Evolutionary conservation across 805 yeast species (phyloP).

Genomic region (Cyberlindnera samutprakarnensis): DNA sequence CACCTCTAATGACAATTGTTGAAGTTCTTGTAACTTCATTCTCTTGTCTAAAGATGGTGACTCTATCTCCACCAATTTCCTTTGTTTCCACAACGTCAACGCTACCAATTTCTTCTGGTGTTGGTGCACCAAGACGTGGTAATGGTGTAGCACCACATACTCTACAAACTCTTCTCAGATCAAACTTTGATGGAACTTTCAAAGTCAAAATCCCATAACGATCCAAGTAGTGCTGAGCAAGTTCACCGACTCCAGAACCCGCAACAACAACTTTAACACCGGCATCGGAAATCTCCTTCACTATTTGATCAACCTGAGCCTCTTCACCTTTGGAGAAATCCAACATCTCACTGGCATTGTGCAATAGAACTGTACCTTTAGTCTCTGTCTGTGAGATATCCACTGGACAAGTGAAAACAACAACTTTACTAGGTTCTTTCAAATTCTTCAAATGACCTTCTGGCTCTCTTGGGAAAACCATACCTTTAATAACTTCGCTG

Average conservation of each 20-base stretch:
- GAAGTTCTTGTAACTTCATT: slow-evolving; percentile 65
- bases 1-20: slow-evolving; percentile 91
- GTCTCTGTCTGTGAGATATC: slow-evolving; percentile 97
- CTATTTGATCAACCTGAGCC: slow-evolving; percentile 78
- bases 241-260: slow-evolving; percentile 90
- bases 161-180: slow-evolving; percentile 85
- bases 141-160: slow-evolving; percentile 97
- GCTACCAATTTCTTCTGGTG: slow-evolving; percentile 87
- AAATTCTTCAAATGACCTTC: slow-evolving; percentile 79
- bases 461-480: slow-evolving; percentile 98
- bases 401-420: slow-evolving; percentile 86
- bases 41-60: slow-evolving; percentile 84
- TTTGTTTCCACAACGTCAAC: slow-evolving; percentile 83
- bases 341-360: slow-evolving; percentile 94
- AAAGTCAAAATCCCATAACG: slow-evolving; percentile 78
- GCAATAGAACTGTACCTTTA: slow-evolving; percentile 92
- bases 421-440: slow-evolving; percentile 66
- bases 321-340: slow-evolving; percentile 96
- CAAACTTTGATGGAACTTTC: slow-evolving; percentile 90
- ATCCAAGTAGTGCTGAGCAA: slow-evolving; percentile 88
- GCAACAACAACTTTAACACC: slow-evolving; percentile 88
- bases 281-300: slow-evolving; percentile 73
- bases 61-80: slow-evolving; percentile 97
- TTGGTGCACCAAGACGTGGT: slow-evolving; percentile 90
- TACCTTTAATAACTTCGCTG: slow-evolving; percentile 85